These are phyloP conservation scores for Lupinus albus DNA, from an alignment of 306 rosid species.

Conservation along the genomic window DNA sequence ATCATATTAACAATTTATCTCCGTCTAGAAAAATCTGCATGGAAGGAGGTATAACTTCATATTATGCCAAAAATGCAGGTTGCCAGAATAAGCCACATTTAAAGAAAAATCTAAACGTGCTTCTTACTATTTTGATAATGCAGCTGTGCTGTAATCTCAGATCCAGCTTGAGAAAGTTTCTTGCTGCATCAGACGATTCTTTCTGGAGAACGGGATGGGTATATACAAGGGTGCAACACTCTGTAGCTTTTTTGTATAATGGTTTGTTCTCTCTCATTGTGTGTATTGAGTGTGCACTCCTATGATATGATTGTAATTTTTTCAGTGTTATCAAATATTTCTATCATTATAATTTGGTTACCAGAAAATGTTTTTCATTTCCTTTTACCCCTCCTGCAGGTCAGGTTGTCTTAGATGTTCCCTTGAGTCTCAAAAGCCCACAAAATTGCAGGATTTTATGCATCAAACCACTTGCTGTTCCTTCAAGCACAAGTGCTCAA, in stretches of 20 bases:
- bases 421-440: conserved; percentile 58
- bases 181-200: conserved; percentile 60
- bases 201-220: conserved; percentile 93
- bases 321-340: conserved; percentile 5
- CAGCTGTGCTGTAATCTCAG: conserved; percentile 77
- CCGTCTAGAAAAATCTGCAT: conserved; percentile 57
- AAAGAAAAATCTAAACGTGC: conserved; percentile 10
- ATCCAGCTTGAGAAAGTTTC: conserved; percentile 66
- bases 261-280: conserved; percentile 55
- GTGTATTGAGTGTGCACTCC: conserved; percentile 25
- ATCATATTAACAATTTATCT: conserved; percentile 72
- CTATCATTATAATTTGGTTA: conserved; percentile 17
- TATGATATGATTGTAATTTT: conserved; percentile 20
- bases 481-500: conserved; percentile 56
- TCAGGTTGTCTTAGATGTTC: conserved; percentile 71
- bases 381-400: conserved; percentile 55
- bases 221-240: conserved; percentile 66
- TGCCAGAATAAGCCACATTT: conserved; percentile 11
- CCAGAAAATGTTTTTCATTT: not conserved
- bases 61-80: conserved; percentile 14
- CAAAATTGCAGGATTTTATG: conserved; percentile 62
- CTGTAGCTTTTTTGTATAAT: conserved; percentile 68
- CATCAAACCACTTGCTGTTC: conserved; percentile 80
- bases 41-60: conserved; percentile 76
- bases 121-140: conserved; percentile 31